Percentiles rank a stretch among this genome's conserved stretches.
phyloP scores from a whole-genome alignment of 148 eudicot genomes.

The Heliosperma pusillum region DNA sequence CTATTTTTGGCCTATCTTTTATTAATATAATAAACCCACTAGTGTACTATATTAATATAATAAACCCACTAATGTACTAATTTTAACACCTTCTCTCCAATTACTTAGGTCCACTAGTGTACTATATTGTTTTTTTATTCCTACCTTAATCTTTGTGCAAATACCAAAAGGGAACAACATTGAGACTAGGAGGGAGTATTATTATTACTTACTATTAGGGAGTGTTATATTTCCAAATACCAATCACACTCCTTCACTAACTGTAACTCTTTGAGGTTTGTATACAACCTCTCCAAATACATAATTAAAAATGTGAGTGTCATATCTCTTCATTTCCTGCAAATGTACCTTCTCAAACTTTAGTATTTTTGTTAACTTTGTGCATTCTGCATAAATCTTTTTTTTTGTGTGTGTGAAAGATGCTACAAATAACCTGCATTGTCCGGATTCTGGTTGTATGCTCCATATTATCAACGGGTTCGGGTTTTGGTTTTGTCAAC shows the following conservation, averaged over 20 bases:
- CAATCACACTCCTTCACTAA: not conserved
- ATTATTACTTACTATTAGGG: too few species aligned
- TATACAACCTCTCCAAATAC: not conserved
- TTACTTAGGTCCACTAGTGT: too few species aligned
- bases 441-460: slow-evolving; percentile 33
- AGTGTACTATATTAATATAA: too few species aligned
- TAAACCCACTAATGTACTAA: too few species aligned
- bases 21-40: too few species aligned
- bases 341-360: slow-evolving; percentile 17
- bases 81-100: too few species aligned
- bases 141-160: too few species aligned
- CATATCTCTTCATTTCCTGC: not conserved
- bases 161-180: too few species aligned
- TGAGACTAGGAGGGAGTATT: too few species aligned
- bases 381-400: not conserved
- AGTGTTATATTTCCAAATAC: too few species aligned
- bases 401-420: slow-evolving; percentile 13
- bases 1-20: too few species aligned
- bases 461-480: slow-evolving; percentile 21
- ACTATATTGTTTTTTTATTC: too few species aligned
- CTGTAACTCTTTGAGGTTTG: not conserved
- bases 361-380: not conserved
- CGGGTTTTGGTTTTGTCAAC: slow-evolving; percentile 37
- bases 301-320: not conserved
- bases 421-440: slow-evolving; percentile 57